These are phyloP conservation scores for Pleurostoma richardsiae DNA, from an alignment of 2,329 filamentous ascomycete genomes.

Conservation along the genomic window DNA sequence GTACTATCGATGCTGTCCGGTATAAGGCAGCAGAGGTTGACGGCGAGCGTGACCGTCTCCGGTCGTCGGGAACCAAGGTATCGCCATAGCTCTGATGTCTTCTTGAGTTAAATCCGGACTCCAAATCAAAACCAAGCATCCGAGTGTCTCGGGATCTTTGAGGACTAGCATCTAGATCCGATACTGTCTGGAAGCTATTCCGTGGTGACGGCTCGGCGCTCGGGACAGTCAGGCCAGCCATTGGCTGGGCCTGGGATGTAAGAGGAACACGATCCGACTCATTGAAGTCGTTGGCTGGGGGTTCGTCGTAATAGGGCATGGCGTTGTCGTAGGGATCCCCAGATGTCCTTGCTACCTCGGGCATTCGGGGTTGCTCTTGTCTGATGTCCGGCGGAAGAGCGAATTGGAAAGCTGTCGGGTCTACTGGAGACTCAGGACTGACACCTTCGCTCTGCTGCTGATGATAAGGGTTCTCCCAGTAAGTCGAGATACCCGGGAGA, in stretches of 20 bases:
- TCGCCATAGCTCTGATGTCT: conserved; percentile 53
- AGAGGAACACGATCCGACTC: conserved; percentile 57
- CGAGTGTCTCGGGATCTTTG: conserved; percentile 40
- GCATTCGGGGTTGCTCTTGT: neutral
- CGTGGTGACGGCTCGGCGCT: conserved; percentile 34
- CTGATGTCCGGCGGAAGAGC: conserved; percentile 45
- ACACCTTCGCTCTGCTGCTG: conserved; percentile 27
- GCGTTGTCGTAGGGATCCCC: conserved; percentile 18
- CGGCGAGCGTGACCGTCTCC: conserved; percentile 54
- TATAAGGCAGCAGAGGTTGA: conserved; percentile 61
- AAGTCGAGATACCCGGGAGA: conserved; percentile 40
- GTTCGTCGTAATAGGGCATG: conserved; percentile 36
- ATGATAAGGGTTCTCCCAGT: conserved; percentile 46
- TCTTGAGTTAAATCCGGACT: conserved; percentile 48
- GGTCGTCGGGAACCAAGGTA: conserved; percentile 42
- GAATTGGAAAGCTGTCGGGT: conserved; percentile 46
- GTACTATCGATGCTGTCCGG: conserved; percentile 69
- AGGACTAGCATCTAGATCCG: conserved; percentile 51
- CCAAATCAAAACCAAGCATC: conserved; percentile 52
- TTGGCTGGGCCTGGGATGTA: conserved; percentile 50
- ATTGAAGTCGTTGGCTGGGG: conserved; percentile 31
- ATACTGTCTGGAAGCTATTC: conserved; percentile 54
- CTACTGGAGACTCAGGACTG: conserved; percentile 44
- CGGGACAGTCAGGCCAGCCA: conserved; percentile 39
- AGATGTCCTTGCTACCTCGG: neutral